phyloP scores from a whole-genome alignment of 2,329 filamentous ascomycete species.

The Talaromyces marneffei region DNA sequence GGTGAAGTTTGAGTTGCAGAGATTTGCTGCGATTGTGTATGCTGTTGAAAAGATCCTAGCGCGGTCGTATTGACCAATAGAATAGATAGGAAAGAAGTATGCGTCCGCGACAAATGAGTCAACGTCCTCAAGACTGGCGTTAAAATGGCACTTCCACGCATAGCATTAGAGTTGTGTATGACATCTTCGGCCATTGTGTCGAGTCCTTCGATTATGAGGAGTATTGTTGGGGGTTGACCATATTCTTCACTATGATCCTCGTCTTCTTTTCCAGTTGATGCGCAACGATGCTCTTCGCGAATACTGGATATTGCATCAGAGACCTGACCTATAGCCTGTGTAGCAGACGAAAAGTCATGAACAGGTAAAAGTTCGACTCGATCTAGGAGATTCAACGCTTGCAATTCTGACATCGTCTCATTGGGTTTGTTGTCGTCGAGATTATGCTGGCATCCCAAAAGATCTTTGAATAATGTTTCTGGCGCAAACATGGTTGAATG shows the following conservation, averaged over 20 bases:
- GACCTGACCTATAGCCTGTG: conserved; percentile 28
- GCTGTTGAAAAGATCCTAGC: conserved; percentile 15
- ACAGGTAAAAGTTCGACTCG: conserved; percentile 31
- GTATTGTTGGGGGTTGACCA: conserved; percentile 8
- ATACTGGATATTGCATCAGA: conserved; percentile 23
- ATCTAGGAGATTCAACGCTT: conserved; percentile 30
- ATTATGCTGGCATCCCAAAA: conserved; percentile 17
- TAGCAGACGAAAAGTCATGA: conserved; percentile 26
- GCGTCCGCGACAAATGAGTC: conserved; percentile 28
- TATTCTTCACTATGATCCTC: not conserved
- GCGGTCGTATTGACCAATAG: conserved; percentile 34
- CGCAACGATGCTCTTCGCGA: conserved; percentile 14
- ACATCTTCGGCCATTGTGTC: conserved; percentile 33
- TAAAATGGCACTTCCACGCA: conserved; percentile 30
- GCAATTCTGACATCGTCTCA: conserved; percentile 16
- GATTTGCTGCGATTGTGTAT: not conserved
- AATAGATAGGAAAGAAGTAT: conserved; percentile 27
- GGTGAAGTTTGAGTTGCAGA: not conserved
- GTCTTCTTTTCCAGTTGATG: not conserved
- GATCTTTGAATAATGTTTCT: conserved; percentile 24
- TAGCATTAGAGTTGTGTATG: conserved; percentile 34
- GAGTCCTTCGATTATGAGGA: conserved; percentile 33
- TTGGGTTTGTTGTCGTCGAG: not conserved
- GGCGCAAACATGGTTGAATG: conserved; percentile 28
- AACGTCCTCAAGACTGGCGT: conserved; percentile 29